phyloP scores from a whole-genome alignment of 495 filamentous ascomycete species.

The Pseudoneurospora amorphoporcata region DNA sequence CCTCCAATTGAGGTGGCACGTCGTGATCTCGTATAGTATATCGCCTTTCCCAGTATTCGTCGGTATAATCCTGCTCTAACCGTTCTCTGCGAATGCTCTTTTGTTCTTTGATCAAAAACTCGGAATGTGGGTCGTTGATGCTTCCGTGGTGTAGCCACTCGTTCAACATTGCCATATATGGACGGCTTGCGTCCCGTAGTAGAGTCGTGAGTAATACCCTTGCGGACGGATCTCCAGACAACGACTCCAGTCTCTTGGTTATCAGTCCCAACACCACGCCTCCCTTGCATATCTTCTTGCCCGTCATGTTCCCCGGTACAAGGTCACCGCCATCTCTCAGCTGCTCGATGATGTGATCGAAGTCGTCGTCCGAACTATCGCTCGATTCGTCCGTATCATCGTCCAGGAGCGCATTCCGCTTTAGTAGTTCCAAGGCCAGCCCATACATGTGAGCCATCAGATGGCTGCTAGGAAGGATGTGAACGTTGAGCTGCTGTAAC shows the following conservation, averaged over 20 bases:
- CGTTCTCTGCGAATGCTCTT: constrained; percentile 87
- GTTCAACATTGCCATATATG: constrained; percentile 97
- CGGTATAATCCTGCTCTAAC: constrained; percentile 91
- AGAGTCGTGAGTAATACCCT: constrained; percentile 67
- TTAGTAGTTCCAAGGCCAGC: constrained; percentile 75
- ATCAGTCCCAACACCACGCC: constrained; percentile 79
- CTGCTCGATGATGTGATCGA: constrained; percentile 63
- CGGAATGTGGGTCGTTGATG: constrained; percentile 86
- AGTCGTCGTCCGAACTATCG: constrained; percentile 68
- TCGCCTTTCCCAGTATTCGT: constrained; percentile 97
- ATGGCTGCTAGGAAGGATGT: constrained; percentile 79
- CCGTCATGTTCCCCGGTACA: constrained; percentile 63
- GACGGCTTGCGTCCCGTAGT: constrained; percentile 77
- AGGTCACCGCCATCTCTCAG: constrained; percentile 80
- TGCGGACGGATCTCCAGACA: constrained; percentile 88
- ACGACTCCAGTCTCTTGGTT: constrained; percentile 70
- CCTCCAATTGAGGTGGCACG: constrained; percentile 85
- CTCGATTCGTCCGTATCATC: constrained; percentile 76
- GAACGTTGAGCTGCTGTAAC: constrained; percentile 81
- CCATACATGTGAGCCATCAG: constrained; percentile 83
- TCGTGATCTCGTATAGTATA: constrained; percentile 89
- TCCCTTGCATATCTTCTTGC: constrained; percentile 89
- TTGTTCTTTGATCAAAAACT: constrained; percentile 92
- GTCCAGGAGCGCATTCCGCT: constrained; percentile 77
- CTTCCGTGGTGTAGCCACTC: constrained; percentile 96